Evolutionary conservation across 352 stramenopile genomes (phyloP).

Genomic region (Pythium apleroticum): DNA sequence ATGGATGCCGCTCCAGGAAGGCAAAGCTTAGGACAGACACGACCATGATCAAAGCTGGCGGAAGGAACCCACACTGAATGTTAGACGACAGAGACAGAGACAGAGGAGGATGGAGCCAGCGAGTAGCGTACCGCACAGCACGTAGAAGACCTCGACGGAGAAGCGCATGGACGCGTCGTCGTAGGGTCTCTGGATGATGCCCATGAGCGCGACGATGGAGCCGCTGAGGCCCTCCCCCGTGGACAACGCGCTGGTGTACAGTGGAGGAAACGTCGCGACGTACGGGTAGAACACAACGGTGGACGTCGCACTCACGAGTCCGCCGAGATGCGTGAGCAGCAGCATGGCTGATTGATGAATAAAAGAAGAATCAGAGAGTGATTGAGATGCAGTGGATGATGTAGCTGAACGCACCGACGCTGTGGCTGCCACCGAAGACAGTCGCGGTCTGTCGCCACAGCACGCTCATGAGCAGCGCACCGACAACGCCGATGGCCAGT

Average conservation of each 20-base stretch:
- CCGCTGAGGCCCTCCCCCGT: conserved; percentile 70
- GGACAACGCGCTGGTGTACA: conserved; percentile 65
- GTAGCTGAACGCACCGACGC: conserved; percentile 32
- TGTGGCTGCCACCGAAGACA: conserved; percentile 53
- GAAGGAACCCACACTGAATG: not conserved
- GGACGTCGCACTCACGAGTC: conserved; percentile 68
- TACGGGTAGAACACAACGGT: conserved; percentile 77
- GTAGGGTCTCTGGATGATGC: conserved; percentile 58
- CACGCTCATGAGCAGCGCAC: conserved; percentile 53
- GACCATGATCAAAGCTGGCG: conserved; percentile 47
- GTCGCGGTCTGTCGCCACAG: conserved; percentile 52
- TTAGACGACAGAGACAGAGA: not conserved
- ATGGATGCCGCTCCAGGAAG: conserved; percentile 53
- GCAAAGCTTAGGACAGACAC: conserved; percentile 51
- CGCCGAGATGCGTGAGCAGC: conserved; percentile 58
- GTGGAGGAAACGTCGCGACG: conserved; percentile 54
- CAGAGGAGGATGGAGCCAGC: not conserved
- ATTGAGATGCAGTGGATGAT: not conserved
- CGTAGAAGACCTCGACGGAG: conserved; percentile 58
- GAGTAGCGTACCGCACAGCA: conserved; percentile 46
- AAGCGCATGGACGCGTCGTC: conserved; percentile 42
- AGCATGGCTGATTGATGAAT: conserved; percentile 45
- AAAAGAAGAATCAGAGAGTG: not conserved
- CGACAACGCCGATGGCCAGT: conserved; percentile 44
- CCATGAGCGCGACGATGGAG: conserved; percentile 54